Conservation (phyloP, 495 filamentous ascomycete genomes). For the Cercophora scortea region DNA sequence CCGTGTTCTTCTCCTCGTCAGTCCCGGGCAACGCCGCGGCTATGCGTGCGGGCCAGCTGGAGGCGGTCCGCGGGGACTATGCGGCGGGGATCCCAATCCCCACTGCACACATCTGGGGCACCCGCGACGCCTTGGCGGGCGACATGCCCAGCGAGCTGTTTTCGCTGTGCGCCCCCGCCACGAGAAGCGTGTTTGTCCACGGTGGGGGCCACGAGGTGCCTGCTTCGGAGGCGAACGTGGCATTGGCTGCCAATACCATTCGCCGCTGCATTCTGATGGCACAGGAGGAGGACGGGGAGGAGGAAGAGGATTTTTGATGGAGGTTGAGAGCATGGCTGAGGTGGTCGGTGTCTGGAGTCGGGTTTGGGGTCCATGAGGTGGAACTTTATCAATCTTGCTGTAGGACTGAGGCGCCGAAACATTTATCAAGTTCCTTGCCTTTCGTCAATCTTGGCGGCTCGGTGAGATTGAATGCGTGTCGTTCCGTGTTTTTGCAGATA, state of each 20-base stretch:
- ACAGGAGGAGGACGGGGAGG: background rate
- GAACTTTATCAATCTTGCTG: too few relatives aligned
- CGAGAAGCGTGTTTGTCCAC: background rate
- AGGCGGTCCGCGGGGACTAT: background rate
- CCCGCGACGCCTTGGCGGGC: background rate
- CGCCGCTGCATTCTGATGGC: background rate
- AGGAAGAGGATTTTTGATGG: background rate
- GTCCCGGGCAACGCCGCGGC: background rate
- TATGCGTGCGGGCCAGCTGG: background rate
- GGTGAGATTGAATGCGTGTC: too few relatives aligned
- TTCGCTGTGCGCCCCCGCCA: background rate
- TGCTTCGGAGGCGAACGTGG: background rate
- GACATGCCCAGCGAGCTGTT: background rate
- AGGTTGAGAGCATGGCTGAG: background rate
- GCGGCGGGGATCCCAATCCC: background rate
- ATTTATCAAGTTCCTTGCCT: too few relatives aligned
- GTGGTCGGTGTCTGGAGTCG: too few relatives aligned
- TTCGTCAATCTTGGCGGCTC: too few relatives aligned
- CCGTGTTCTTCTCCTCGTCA: conserved; percentile 1
- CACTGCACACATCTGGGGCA: background rate
- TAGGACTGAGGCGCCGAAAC: too few relatives aligned
- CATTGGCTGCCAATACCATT: background rate
- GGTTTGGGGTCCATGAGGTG: too few relatives aligned
- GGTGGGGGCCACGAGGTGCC: conserved; percentile 1
- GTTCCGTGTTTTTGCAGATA: too few relatives aligned